Evolutionary conservation across 140 eudicot genomes (phyloP).

Genomic region (Cichorium intybus): DNA sequence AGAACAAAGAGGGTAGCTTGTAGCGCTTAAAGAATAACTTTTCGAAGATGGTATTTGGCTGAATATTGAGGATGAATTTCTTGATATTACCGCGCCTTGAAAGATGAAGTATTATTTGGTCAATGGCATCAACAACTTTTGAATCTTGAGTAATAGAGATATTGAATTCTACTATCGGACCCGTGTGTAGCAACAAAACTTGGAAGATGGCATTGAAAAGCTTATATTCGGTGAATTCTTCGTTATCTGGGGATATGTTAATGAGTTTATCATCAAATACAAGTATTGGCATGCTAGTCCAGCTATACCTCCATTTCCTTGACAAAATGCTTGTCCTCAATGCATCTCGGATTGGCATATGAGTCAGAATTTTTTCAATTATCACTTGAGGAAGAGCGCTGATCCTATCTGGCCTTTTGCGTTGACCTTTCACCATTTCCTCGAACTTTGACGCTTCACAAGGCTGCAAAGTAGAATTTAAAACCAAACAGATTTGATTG

Average conservation of each 20-base stretch:
- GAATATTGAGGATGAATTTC: conserved; percentile 5
- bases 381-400: background rate
- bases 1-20: background rate
- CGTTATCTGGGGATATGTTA: background rate
- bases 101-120: conserved; percentile 1
- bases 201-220: conserved; percentile 7
- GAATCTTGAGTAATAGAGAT: background rate
- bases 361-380: background rate
- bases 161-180: conserved; percentile 14
- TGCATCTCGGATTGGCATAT: conserved; percentile 31
- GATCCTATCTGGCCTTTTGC: background rate
- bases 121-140: background rate
- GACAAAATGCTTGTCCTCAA: conserved; percentile 35
- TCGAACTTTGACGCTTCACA: too few species aligned
- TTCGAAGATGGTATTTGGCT: too few species aligned
- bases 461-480: too few species aligned
- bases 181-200: conserved; percentile 13
- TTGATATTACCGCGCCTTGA: conserved; percentile 4
- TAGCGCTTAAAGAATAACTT: background rate
- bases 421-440: too few species aligned
- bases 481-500: too few species aligned
- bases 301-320: conserved; percentile 28
- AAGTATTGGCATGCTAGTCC: conserved; percentile 16
- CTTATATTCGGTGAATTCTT: background rate
- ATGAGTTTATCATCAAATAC: conserved; percentile 29